Base-by-base conservation (phyloP, 1,284 basidiomycete species). In the Papiliotrema nemorosa region DNA sequence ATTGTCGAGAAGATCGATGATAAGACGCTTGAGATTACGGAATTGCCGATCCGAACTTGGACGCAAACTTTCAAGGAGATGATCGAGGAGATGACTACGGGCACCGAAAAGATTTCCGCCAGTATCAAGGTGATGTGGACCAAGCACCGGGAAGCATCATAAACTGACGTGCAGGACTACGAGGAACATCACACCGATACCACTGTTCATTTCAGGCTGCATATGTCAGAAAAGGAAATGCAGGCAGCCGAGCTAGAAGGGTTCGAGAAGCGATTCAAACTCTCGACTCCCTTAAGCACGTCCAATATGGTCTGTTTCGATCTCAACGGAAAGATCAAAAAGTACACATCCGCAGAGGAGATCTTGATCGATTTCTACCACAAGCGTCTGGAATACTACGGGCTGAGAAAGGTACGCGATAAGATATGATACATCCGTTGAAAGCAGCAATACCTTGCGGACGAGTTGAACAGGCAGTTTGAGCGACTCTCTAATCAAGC, bases 251-350 rank as follows among this genome's bases (percentile, higher is more conserved):
- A 92, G 65, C 81, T 82, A 50, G 90, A 97, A 69, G 94, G 94
- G 2, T 75, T 96, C 36, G 75, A 87, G 31, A 92, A 94, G 70
- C 89, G 84, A 69, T 97, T 99, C 84, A 97, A 94, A 76, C 77
- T 97, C 47, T 83, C 84, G 3, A 77, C 80, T 38, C 88, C 90
- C 67, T 77, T 97, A 69, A 87, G 81, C 68, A 97, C 91, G 9
- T 82, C 82, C 69, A 99, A 99, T 78, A 97, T 99, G 96, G 97
- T 98, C 9, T 91, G 90, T 73, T 99, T 99, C 74, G 93, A 97
- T 73, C 83, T 90, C 58, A 86, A 94, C 26, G 87, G 90, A 65
- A 97, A 96, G 79, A 97, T 99, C 77, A 91, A 87, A 77, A 96
- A 87, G 76, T 98, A 97, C 73, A 77, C 82, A 20, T 82, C 85